These are phyloP conservation scores for Hirsutella minnesotensis DNA, from an alignment of 2,329 filamentous ascomycete genomes.

Conservation along the genomic window DNA sequence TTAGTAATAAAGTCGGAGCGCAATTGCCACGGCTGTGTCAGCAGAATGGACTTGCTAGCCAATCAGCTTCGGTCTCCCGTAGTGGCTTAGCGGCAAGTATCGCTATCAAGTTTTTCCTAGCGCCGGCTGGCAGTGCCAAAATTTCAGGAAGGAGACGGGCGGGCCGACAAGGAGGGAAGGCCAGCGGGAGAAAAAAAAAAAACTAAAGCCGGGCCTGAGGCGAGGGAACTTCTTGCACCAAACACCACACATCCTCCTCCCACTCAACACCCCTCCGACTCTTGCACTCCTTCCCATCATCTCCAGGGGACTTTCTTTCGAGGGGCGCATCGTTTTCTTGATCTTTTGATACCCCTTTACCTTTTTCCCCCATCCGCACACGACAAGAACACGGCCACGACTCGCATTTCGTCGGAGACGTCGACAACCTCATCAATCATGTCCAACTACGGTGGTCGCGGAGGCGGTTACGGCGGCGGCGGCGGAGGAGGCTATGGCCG, in stretches of 20 bases:
- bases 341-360: neutral
- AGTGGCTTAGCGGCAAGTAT: neutral
- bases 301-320: constrained; percentile 8
- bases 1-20: neutral
- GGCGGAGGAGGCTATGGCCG: constrained; percentile 26
- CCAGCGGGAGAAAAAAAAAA: constrained; percentile 10
- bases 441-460: constrained; percentile 32
- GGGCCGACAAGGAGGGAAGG: constrained; percentile 4
- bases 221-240: constrained; percentile 14
- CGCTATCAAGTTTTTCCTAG: constrained; percentile 8
- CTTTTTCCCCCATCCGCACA: constrained; percentile 2
- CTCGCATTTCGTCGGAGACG: constrained; percentile 3
- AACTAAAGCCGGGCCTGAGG: constrained; percentile 5
- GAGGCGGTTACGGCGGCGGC: constrained; percentile 17
- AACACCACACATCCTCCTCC: constrained; percentile 8
- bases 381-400: constrained; percentile 1
- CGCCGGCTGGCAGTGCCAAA: constrained; percentile 8
- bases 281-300: constrained; percentile 16
- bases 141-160: constrained; percentile 5
- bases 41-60: neutral
- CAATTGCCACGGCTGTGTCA: neutral
- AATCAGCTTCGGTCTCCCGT: constrained; percentile 1
- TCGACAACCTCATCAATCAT: constrained; percentile 18
- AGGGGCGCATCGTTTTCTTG: neutral
- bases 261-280: constrained; percentile 9